Base-by-base conservation (phyloP, 1,284 basidiomycete species). In the Neolentinus lepideus region DNA sequence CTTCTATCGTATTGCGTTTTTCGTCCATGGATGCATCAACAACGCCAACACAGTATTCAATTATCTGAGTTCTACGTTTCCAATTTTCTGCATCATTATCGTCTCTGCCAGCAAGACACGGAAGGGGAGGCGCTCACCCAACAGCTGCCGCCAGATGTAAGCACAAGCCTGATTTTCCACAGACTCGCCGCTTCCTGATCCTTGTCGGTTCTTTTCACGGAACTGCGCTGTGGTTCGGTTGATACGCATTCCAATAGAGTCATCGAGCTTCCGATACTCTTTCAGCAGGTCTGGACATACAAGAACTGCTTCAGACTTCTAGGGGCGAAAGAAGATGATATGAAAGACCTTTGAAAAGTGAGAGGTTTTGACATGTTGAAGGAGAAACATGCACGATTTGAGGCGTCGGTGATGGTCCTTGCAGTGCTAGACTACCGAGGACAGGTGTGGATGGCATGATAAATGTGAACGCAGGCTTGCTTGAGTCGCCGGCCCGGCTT, bases 211-310 rank as follows among this genome's bases (percentile, higher is more conserved):
- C 57, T 78, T 73, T 71, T 94, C 92, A 57, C 91, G 80, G 65
- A 89, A 83, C 60, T 85, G 80, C 1, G 92, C 92, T 58, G 79
- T 83, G 12, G 90, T 88, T 53, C 92, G 83, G 67, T 94, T 94
- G 54, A 94, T 70, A 24, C 92, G 78, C 79, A 92, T 92, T 51
- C 82, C 85, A 60, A 95, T 88, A 14, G 80, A 74, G 67, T 95
- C 92, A 69, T 95, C 92, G 6, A 94, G 75, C 62, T 80, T 85
- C 62, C 92, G 80, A 68, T 94, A 94, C 69, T 94, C 90, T 65
- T 78, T 84, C 69, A 94, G 79, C 63, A 94, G 81, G 61, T 92
- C 92, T 95, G 26, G 12, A 21, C 4, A 26, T 6, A n/a, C 27
- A 9, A 11, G 24, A 35, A 29, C 25, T 46, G 21, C 12, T 14